These are phyloP conservation scores for Phytopythium litorale DNA, from an alignment of 352 stramenopile species.

Conservation along the genomic window DNA sequence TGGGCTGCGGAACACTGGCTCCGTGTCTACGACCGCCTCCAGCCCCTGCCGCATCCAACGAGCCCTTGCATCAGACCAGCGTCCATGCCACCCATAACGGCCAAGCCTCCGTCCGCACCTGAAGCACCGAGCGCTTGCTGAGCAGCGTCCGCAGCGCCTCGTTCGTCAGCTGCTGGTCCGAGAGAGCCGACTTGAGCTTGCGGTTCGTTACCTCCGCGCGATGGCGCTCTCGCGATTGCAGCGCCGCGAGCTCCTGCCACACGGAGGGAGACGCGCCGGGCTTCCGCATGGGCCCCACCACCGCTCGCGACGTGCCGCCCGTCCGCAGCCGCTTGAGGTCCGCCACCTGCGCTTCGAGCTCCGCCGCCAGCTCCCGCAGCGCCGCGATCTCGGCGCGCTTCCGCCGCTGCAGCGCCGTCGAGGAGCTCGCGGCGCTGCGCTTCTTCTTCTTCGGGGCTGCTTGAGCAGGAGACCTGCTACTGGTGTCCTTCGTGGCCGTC, in stretches of 20 bases:
- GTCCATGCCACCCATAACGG: neutral
- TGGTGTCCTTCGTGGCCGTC: neutral
- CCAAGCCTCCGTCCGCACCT: conserved; percentile 7
- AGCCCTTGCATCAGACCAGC: neutral
- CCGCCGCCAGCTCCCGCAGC: conserved; percentile 17
- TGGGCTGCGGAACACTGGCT: neutral
- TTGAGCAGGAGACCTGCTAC: too few species aligned
- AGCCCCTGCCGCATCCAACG: conserved; percentile 14
- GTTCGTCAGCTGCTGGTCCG: conserved; percentile 22
- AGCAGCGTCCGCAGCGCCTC: conserved; percentile 9
- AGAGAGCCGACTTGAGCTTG: conserved; percentile 18
- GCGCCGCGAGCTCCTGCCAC: conserved; percentile 18
- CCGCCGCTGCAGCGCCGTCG: conserved; percentile 18
- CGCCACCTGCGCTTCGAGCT: conserved; percentile 19
- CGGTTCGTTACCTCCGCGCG: conserved; percentile 25
- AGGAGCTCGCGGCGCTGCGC: conserved; percentile 12
- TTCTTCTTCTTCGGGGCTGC: conserved; percentile 22
- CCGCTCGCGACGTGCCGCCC: neutral
- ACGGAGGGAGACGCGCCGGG: neutral
- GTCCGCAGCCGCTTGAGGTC: conserved; percentile 16
- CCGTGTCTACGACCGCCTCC: conserved; percentile 12
- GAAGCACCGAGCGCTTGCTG: conserved; percentile 16
- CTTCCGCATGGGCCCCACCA: neutral
- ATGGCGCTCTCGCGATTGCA: conserved; percentile 18
- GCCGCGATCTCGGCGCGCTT: conserved; percentile 21